Conservation (phyloP, 345 rosid genomes). For the Brassica incana region DNA sequence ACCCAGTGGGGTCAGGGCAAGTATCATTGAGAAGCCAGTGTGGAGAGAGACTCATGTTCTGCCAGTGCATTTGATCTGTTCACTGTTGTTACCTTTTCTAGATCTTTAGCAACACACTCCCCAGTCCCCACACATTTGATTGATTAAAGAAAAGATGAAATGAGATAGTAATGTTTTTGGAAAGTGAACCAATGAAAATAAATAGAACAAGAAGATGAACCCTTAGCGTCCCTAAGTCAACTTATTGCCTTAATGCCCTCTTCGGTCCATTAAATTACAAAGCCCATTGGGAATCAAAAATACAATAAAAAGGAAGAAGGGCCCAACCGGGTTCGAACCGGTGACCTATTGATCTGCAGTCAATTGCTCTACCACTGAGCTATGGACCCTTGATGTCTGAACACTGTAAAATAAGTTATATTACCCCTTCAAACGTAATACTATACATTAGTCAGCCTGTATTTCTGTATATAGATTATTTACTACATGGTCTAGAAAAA, state of each 20-base stretch:
- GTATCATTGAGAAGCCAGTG: conserved; percentile 32
- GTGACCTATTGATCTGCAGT: conserved; percentile 88
- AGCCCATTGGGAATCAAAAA: background rate
- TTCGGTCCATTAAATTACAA: background rate
- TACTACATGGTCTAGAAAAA: too few relatives aligned
- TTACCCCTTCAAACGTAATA: too few relatives aligned
- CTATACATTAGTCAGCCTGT: too few relatives aligned
- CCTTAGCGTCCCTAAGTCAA: background rate
- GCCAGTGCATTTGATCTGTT: conserved; percentile 43
- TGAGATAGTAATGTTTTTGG: background rate
- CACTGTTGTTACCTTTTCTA: background rate
- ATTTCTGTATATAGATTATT: too few relatives aligned
- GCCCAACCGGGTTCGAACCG: conserved; percentile 61
- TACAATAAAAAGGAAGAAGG: background rate
- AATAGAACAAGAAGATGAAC: background rate
- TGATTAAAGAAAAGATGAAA: background rate
- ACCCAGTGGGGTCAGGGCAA: conserved; percentile 26
- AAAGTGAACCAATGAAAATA: background rate
- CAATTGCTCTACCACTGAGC: conserved; percentile 96
- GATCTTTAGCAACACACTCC: background rate
- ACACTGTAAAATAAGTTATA: too few relatives aligned
- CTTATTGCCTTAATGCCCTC: background rate
- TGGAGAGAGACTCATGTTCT: conserved; percentile 13
- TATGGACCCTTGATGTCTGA: conserved; percentile 49
- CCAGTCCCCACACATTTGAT: background rate